phyloP scores from a whole-genome alignment of 2,329 filamentous ascomycete genomes.

The Emmonsiellopsis sp. region DNA sequence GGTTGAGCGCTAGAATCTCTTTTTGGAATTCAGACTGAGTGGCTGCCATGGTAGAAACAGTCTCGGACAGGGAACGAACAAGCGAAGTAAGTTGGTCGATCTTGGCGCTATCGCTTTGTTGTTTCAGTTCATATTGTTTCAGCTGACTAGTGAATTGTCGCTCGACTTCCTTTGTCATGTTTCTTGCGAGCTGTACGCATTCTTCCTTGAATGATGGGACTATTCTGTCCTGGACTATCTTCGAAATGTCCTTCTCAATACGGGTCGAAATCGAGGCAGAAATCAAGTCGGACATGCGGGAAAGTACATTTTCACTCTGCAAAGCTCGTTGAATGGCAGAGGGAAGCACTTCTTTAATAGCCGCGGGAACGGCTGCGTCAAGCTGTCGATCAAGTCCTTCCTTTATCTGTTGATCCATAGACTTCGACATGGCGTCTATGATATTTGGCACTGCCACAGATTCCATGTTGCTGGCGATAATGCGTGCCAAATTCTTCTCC shows the following conservation, averaged over 20 bases:
- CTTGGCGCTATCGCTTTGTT: conserved; percentile 46
- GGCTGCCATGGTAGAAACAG: conserved; percentile 34
- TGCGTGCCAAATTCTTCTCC: conserved; percentile 64
- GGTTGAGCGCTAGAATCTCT: conserved; percentile 29
- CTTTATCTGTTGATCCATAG: conserved; percentile 62
- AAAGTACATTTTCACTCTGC: conserved; percentile 63
- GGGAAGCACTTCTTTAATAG: conserved; percentile 63
- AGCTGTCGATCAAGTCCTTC: conserved; percentile 58
- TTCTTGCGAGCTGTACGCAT: conserved; percentile 56
- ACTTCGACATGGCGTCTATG: conserved; percentile 54
- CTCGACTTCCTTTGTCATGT: conserved; percentile 59
- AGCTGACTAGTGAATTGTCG: conserved; percentile 45
- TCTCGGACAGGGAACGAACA: conserved; percentile 46
- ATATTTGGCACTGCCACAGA: conserved; percentile 67
- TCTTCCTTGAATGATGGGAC: conserved; percentile 57
- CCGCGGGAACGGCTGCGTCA: conserved; percentile 57
- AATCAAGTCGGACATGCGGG: conserved; percentile 63
- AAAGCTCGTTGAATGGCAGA: conserved; percentile 57
- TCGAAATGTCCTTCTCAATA: conserved; percentile 60
- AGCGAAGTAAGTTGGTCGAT: conserved; percentile 51
- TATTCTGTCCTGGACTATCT: conserved; percentile 53
- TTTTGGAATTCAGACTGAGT: conserved; percentile 33
- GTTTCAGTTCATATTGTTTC: conserved; percentile 42
- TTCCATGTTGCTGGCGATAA: conserved; percentile 68
- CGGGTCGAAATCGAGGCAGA: conserved; percentile 55